Percentiles rank a stretch among this genome's conserved stretches.
Evolutionary conservation across 371 early-diverging fungal genomes (phyloP).

Genomic region (Synchytrium microbalum): DNA sequence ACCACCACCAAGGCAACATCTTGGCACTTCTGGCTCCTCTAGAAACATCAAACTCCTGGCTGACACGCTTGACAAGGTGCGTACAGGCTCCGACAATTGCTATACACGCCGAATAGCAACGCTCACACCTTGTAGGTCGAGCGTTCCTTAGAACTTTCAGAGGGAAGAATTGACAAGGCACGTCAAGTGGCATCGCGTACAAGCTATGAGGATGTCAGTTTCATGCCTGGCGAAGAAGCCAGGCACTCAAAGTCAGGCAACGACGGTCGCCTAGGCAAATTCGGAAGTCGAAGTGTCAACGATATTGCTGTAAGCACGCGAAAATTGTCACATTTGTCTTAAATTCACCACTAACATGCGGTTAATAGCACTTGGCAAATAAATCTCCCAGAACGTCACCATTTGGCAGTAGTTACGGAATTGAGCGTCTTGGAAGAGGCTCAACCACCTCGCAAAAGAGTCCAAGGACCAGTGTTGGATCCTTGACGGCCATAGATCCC

Average conservation of each 20-base stretch:
- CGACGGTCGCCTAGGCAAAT: not conserved
- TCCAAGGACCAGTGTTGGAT: too few species aligned
- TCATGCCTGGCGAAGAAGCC: not conserved
- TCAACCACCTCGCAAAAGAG: not conserved
- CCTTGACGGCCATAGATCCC: too few species aligned
- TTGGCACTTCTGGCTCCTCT: not conserved
- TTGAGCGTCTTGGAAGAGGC: too few species aligned
- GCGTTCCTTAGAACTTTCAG: not conserved
- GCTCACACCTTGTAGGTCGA: too few species aligned
- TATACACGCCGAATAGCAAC: too few species aligned
- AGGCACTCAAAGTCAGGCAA: not conserved
- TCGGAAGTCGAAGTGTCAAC: not conserved
- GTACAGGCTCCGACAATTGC: too few species aligned
- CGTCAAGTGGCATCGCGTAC: not conserved
- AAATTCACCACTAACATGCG: not conserved
- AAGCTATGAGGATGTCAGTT: not conserved
- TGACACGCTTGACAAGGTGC: slow-evolving; percentile 2
- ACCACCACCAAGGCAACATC: not conserved
- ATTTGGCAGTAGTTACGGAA: not conserved
- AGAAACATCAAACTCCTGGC: not conserved
- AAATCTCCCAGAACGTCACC: not conserved
- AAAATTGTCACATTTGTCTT: not conserved
- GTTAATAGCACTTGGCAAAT: not conserved
- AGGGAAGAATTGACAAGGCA: not conserved
- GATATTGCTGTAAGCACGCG: not conserved